phyloP scores from a whole-genome alignment of 805 yeast species.

The Suhomyces sp. region DNA sequence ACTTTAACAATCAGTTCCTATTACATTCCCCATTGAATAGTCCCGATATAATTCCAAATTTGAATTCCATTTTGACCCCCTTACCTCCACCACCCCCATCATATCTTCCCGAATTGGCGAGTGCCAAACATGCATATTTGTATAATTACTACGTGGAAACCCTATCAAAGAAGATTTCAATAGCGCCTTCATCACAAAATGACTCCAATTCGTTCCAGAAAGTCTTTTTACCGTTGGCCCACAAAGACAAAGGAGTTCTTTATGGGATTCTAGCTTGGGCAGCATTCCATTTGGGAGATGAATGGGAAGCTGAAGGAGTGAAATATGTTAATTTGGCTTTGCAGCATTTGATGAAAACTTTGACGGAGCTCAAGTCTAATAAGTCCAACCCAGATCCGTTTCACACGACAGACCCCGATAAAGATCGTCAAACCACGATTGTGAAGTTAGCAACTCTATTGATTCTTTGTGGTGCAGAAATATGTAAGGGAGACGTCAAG shows the following conservation, averaged over 20 bases:
- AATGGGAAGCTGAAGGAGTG: slow-evolving; percentile 47
- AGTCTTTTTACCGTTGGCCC: slow-evolving; percentile 55
- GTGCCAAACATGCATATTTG: slow-evolving; percentile 24
- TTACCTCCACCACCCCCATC: slow-evolving; percentile 23
- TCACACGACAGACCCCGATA: background rate
- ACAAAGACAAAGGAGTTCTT: slow-evolving; percentile 47
- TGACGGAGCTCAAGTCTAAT: slow-evolving; percentile 23
- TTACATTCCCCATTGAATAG: background rate
- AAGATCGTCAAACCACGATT: slow-evolving; percentile 33
- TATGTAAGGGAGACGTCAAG: slow-evolving; percentile 76
- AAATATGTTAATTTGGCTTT: slow-evolving; percentile 49
- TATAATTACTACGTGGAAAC: slow-evolving; percentile 50
- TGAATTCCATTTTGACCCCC: slow-evolving; percentile 23
- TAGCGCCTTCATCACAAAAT: slow-evolving; percentile 43
- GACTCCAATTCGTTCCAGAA: slow-evolving; percentile 50
- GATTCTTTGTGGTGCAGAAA: slow-evolving; percentile 74
- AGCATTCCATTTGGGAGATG: slow-evolving; percentile 47
- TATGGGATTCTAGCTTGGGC: slow-evolving; percentile 56
- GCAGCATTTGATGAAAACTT: slow-evolving; percentile 31
- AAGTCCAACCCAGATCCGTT: background rate
- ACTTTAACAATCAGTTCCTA: background rate
- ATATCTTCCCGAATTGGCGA: slow-evolving; percentile 16
- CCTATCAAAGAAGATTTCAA: slow-evolving; percentile 41
- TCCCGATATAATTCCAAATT: slow-evolving; percentile 10
- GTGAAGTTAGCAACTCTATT: slow-evolving; percentile 61